Evolutionary conservation across 2,329 filamentous ascomycete species (phyloP), one percentile per base, ranked within the genome.

Genomic region (Trichoderma koningii): DNA sequence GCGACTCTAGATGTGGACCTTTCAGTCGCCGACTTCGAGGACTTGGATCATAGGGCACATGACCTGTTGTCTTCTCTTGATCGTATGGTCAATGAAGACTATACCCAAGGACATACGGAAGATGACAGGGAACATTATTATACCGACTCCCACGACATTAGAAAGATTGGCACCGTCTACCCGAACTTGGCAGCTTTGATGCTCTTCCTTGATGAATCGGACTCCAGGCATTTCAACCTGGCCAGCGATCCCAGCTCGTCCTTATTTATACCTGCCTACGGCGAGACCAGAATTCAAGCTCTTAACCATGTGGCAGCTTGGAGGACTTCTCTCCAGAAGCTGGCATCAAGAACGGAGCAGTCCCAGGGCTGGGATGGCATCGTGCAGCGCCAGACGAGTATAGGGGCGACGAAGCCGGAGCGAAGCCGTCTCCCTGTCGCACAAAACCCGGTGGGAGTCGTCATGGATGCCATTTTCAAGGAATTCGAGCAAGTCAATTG

Each of bases 401-500:
- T 2, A 9, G 34, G 17, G 12, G 7, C 7, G 2, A 7, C 19
- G 17, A 28, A 30, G 6, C 17, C 34, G 1, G 17, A 21, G 6
- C 19, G 17, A 19, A 23, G 28, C 21, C 47, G 51, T 21, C 21
- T n/a, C 5, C 7, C 21, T 9, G 6, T 38, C 21, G 1, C 6
- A 10, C 59, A 28, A 55, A 63, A 63, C 3, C 64, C 57, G 3
- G 64, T 62, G n/a, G 59, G 64, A 28, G 5, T 57, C 23, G 44
- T 66, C 23, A 38, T 66, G 52, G 47, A 63, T 3, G 50, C 41
- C 6, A 63, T 66, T 55, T 56, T 66, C 17, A 55, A 66, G 23
- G 64, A 66, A 42, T 66, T 66, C 19, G 51, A 55, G 12, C 59
- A 62, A 52, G 38, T 48, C 12, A 48, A 66, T 30, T 66, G 64